Evolutionary conservation across 2,329 filamentous ascomycete genomes (phyloP).

Genomic region (Aspergillus bombycis): DNA sequence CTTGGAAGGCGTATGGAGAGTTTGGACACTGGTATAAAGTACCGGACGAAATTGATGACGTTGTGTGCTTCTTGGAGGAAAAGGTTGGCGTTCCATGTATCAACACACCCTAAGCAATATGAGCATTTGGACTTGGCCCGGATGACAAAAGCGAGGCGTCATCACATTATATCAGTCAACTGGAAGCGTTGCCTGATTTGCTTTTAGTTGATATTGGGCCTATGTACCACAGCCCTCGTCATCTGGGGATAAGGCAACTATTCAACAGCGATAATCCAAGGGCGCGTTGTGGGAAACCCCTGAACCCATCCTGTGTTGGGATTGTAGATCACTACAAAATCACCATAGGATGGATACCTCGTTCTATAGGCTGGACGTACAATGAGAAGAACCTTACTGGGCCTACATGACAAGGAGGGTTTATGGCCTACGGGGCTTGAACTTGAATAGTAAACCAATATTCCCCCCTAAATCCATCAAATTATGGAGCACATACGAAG

Average conservation of each 20-base stretch:
- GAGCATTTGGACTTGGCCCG: not conserved
- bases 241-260: no score
- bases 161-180: not conserved
- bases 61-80: constrained; percentile 38
- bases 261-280: no score
- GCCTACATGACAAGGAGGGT: not conserved
- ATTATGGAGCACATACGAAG: not conserved
- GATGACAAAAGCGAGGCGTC: not conserved
- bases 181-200: no score
- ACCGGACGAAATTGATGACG: constrained; percentile 54
- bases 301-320: no score
- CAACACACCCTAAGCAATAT: not conserved
- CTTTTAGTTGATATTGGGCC: no score
- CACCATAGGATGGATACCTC: no score
- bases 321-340: no score
- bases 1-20: constrained; percentile 44
- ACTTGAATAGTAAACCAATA: not conserved
- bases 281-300: no score
- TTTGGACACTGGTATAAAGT: constrained; percentile 55
- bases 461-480: not conserved
- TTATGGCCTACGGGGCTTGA: not conserved
- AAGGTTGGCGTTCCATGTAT: constrained; percentile 18
- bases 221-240: no score
- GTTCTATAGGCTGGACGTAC: no score
- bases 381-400: no score